Evolutionary conservation across 2,329 filamentous ascomycete species (phyloP), one percentile per base, ranked within the genome.

Genomic region (Talaromyces sp.): DNA sequence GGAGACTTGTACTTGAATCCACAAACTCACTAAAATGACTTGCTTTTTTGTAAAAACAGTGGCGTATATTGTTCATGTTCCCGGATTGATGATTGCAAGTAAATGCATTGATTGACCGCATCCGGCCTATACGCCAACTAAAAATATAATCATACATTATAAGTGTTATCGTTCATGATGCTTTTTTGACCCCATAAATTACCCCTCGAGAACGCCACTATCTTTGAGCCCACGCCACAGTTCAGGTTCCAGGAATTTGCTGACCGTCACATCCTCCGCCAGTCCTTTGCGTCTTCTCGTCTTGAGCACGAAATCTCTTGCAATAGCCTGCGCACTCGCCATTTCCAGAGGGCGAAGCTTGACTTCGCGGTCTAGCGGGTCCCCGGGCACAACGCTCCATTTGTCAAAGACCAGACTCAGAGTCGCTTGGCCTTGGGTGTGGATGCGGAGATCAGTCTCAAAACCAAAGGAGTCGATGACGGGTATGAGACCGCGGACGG

Each of bases 381-480:
- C 95, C 61, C 95, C 95, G 1, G 95, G 95, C 1, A 99, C 93
- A 65, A 98, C 91, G 71, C 85, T 92, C 95, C 95, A 99, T 67
- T 91, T 88, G 73, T 99, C 95, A 76, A 99, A 99, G 12, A 96
- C 92, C 39, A 99, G 83, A 69, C 88, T 92, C 60, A 98, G 87
- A 71, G 91, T 93, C 62, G 93, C 92, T 74, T 92, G 89, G 59
- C 95, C 93, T 80, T 97, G 91, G 0, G 93, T 97, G 77, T 96
- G 93, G 72, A 98, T 98, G 66, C 95, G 85, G 63, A 99, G 83
- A 79, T 99, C 95, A 14, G 95, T 98, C 81, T 99, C 95, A 77
- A 99, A 98, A 21, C 95, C 95, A 72, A 99, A 99, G 33, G 88
- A 92, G 80, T 99, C 95, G 73, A 99, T 96, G 64, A 98, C 95